phyloP scores from a whole-genome alignment of 345 rosid species.

The Populus nigra region DNA sequence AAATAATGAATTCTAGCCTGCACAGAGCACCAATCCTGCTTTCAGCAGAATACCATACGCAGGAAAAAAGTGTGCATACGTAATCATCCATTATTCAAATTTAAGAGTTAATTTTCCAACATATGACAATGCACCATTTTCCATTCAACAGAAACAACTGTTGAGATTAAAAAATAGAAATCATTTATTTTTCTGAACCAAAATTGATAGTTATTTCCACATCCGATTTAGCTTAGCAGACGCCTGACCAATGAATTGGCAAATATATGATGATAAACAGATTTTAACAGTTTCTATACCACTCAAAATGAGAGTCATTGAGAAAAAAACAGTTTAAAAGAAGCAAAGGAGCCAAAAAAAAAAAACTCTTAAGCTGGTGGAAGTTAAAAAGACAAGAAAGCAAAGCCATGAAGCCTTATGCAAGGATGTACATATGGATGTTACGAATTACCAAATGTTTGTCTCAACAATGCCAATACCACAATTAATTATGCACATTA shows the following conservation, averaged over 20 bases:
- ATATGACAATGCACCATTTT: too few species aligned
- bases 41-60: neutral
- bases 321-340: neutral
- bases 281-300: neutral
- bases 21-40: neutral
- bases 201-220: neutral
- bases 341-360: neutral
- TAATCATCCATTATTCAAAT: neutral
- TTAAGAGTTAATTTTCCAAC: neutral
- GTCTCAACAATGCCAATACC: neutral
- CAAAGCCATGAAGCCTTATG: neutral
- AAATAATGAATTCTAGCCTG: neutral
- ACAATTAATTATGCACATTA: neutral
- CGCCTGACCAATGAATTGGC: neutral
- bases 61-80: neutral
- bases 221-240: neutral
- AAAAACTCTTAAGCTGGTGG: neutral
- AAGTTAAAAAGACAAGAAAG: neutral
- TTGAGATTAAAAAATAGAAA: neutral
- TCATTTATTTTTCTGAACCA: neutral
- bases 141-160: neutral
- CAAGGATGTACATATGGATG: neutral
- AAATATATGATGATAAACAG: neutral
- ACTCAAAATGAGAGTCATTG: neutral
- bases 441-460: neutral